Percentiles rank a stretch among this genome's conserved stretches.
These are phyloP conservation scores for Microcos paniculata DNA, from an alignment of 345 rosid genomes.

Conservation along the genomic window DNA sequence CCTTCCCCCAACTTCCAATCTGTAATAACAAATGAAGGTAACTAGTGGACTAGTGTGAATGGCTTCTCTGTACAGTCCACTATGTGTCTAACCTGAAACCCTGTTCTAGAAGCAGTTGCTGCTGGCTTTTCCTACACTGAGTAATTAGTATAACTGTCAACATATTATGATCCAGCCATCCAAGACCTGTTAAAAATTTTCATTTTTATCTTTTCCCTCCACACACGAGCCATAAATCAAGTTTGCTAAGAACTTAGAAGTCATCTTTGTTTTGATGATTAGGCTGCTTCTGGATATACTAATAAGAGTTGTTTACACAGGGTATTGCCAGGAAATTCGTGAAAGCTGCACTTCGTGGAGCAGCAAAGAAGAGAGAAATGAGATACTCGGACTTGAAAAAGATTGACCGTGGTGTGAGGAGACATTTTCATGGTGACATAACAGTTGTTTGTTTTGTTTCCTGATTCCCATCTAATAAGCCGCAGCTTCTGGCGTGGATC, in stretches of 20 bases:
- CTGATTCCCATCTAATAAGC: slow-evolving; percentile 55
- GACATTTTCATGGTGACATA: slow-evolving; percentile 97
- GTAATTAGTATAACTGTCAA: background rate
- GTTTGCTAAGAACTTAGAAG: slow-evolving; percentile 3
- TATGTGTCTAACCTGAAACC: background rate
- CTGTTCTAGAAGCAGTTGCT: background rate
- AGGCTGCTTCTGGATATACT: background rate
- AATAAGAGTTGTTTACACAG: slow-evolving; percentile 30
- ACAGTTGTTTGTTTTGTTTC: slow-evolving; percentile 82
- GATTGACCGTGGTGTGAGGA: slow-evolving; percentile 89
- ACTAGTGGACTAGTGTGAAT: background rate
- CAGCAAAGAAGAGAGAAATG: slow-evolving; percentile 97
- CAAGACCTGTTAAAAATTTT: background rate
- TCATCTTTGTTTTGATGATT: background rate
- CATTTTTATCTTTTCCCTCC: background rate
- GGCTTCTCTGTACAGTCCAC: background rate
- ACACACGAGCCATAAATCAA: background rate
- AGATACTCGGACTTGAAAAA: slow-evolving; percentile 90
- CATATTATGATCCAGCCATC: background rate
- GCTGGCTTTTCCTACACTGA: background rate
- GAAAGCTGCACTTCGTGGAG: slow-evolving; percentile 76
- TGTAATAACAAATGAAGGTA: slow-evolving; percentile 6
- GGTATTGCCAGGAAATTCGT: slow-evolving; percentile 79
- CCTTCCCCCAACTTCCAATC: background rate
- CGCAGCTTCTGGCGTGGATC: slow-evolving; percentile 45